phyloP scores from a whole-genome alignment of 2,329 filamentous ascomycete genomes.

The Nigrograna mackinnonii region DNA sequence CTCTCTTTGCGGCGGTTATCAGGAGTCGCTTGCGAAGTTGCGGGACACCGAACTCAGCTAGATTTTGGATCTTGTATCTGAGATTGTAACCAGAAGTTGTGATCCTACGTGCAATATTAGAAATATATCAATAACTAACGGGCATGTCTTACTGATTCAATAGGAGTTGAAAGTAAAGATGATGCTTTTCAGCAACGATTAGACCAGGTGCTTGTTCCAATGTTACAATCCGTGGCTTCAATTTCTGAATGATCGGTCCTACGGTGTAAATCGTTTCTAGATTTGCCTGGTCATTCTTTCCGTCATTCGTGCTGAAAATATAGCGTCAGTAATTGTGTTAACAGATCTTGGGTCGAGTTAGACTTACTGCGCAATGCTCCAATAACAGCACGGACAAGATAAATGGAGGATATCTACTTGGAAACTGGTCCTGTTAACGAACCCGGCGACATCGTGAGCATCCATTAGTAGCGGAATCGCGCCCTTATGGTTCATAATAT shows the following conservation, averaged over 20 bases:
- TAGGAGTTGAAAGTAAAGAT: conserved; percentile 13
- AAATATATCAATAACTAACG: too few species aligned
- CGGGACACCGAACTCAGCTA: conserved; percentile 21
- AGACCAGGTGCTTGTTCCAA: conserved; percentile 22
- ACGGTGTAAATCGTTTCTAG: conserved; percentile 19
- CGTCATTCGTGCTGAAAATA: conserved; percentile 13
- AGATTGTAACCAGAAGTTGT: conserved; percentile 30
- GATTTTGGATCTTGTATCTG: conserved; percentile 20
- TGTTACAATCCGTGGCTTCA: conserved; percentile 21
- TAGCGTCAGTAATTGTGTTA: too few species aligned
- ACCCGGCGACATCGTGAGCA: conserved; percentile 18
- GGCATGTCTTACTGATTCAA: conserved; percentile 23
- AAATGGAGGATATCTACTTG: conserved; percentile 21
- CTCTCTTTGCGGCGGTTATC: conserved; percentile 24
- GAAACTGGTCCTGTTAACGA: background rate
- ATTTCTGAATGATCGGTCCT: conserved; percentile 10
- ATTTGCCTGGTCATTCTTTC: conserved; percentile 24
- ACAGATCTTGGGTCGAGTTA: too few species aligned
- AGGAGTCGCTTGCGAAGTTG: conserved; percentile 30
- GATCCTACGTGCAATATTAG: too few species aligned
- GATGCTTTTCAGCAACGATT: conserved; percentile 7
- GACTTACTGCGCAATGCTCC: conserved; percentile 20
- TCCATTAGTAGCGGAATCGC: conserved; percentile 10
- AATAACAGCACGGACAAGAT: conserved; percentile 21
- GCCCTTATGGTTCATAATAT: conserved; percentile 11